Base-by-base conservation (phyloP, 2,329 filamentous ascomycete genomes). In the Raffaelea albimanens region DNA sequence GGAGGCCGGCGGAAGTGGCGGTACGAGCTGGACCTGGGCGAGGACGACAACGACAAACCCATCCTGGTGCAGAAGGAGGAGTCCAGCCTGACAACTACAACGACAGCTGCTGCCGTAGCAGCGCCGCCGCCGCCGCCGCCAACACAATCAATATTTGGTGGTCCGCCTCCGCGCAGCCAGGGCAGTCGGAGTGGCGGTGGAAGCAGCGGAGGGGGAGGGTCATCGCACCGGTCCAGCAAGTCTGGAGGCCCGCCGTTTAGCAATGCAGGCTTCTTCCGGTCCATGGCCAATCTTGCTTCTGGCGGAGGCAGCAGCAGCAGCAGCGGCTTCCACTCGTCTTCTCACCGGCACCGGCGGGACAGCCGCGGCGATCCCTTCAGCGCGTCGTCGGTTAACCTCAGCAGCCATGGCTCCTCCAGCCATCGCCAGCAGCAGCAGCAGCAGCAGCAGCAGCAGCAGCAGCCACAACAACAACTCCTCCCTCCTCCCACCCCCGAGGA, bases 21-120 rank as follows among this genome's bases (percentile, higher is more conserved):
- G 57, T 96, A 94, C 61, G 89, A 95, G 66, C 69, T 97, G 41
- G 90, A 96, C 57, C 80, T 81, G 63, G 83, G 85, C 33, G 73
- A 76, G 34, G 78, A 76, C 25, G 76, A 82, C 16, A 80, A 84
- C 51, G 88, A 95, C 60, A 78, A 91, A 51, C 90, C 89, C 10
- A 94, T 95, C 76, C 70, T 96, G 49, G 80, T 95, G 23, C 40
- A 94, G 62, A 89, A 81, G 68, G 85, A 87, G 49, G 68, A 63
- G 83, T 52, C 62, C 45, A 51, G 38, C 53, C 21, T 42, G 13
- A 9, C 43, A n/a, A 52, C 47, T 5, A 43, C 43, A 3, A n/a
- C 48, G 19, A 48, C 56, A 8, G 49, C 57, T n/a, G 22, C 25
- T 20, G 19, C 23, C 43, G 11, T 4, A 22, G 7, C 55, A 66